Base-by-base conservation (phyloP, 306 rosid genomes). In the Quercus dentata region DNA sequence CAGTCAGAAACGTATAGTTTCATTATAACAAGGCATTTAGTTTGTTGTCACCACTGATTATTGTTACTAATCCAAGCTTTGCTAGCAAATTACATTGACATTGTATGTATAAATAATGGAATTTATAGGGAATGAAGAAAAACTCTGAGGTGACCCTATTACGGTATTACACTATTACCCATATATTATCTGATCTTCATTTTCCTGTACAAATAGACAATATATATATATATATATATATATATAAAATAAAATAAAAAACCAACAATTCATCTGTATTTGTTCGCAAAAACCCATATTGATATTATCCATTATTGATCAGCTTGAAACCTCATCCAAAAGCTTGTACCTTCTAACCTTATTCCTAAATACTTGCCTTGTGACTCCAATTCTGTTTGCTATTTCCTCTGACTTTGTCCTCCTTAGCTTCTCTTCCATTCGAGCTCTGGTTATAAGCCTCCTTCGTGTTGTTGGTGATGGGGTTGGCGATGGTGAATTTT, bases 281-380 rank as follows among this genome's bases (percentile, higher is more conserved):
- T 68, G 55, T 64, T 51, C 49, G 63, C 49, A 65, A 69, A 79
- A 46, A 56, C 5, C 73, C 67, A 62, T 77, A 44, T 49, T 84
- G 19, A 76, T 62, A 41, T 64, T 15, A 14, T 46, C 31, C 11
- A 17, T 69, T 46, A 17, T 69, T 46, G 33, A 70, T 76, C 79
- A 93, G 84, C 95, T 91, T 3, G 99, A 91, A 87, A 95, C 99
- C 85, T 93, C 98, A 64, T 95, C 99, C 82, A 95, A 81, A 83
- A 93, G 98, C 87, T 93, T 95, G 76, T 95, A 95, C 94, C 98
- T 93, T 84, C 99, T 91, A 5, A 89, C 98, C 88, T 91, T 95
- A 64, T 89, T 91, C 91, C 94, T 90, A 57, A 90, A 89, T 20
- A 88, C 91, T 49, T 71, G 98, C 75, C 78, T 90, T 11, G 86